Evolutionary conservation across 2,329 filamentous ascomycete genomes (phyloP).

Genomic region (Ceratocystiopsis sp.): DNA sequence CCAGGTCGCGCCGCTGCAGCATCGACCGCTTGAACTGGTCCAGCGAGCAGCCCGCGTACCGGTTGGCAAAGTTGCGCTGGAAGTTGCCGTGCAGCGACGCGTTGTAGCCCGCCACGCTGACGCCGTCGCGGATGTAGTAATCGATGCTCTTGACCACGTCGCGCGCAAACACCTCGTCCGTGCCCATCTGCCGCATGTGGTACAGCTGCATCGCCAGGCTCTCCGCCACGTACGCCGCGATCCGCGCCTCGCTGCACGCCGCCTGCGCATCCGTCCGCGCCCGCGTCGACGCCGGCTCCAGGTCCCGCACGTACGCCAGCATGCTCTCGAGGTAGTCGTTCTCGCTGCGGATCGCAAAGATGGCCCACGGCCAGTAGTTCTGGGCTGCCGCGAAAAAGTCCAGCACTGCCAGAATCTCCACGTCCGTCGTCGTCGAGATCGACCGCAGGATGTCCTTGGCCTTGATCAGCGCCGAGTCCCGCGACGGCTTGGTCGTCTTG

Average conservation of each 20-base stretch:
- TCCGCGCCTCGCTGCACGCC: conserved; percentile 45
- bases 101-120: conserved; percentile 71
- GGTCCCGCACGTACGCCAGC: conserved; percentile 47
- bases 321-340: conserved; percentile 55
- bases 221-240: conserved; percentile 72
- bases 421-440: conserved; percentile 46
- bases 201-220: conserved; percentile 85
- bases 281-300: conserved; percentile 34
- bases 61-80: conserved; percentile 63
- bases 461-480: conserved; percentile 52
- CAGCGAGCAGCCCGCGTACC: conserved; percentile 59
- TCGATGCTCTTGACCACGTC: conserved; percentile 57
- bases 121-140: conserved; percentile 63
- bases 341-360: conserved; percentile 61
- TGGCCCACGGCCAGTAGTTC: conserved; percentile 92
- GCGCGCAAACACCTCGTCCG: conserved; percentile 46
- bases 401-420: conserved; percentile 56
- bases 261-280: conserved; percentile 37
- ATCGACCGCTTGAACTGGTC: conserved; percentile 64
- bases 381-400: conserved; percentile 79
- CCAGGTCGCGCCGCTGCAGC: conserved; percentile 48
- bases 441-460: conserved; percentile 55
- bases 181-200: conserved; percentile 60
- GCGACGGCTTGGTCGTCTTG: conserved; percentile 30
- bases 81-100: conserved; percentile 73